Evolutionary conservation across 768 basidiomycete genomes (phyloP).

Genomic region (Amanita subjunquillea): DNA sequence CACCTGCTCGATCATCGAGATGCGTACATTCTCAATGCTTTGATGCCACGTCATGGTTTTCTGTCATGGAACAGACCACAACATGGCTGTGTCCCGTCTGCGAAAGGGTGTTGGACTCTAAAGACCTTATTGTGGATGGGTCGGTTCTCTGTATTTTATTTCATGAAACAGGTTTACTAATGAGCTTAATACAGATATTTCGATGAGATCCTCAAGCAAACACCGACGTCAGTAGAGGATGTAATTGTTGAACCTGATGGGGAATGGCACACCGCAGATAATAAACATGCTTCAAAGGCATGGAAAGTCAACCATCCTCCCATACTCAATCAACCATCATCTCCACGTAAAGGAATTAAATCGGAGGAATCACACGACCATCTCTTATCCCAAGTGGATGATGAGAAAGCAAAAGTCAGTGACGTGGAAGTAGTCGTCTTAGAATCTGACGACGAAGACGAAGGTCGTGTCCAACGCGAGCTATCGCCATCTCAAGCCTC

Average conservation of each 20-base stretch:
- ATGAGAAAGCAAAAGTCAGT: conserved; percentile 34
- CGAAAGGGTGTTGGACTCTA: conserved; percentile 63
- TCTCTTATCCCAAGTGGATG: conserved; percentile 14
- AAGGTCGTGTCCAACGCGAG: conserved; percentile 66
- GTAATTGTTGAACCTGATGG: conserved; percentile 92
- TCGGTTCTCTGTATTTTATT: conserved; percentile 22
- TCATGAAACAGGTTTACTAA: not conserved
- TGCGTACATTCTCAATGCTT: conserved; percentile 95
- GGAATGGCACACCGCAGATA: conserved; percentile 90
- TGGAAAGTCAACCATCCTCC: conserved; percentile 58
- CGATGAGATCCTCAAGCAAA: conserved; percentile 69
- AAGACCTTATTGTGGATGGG: conserved; percentile 91
- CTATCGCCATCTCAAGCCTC: conserved; percentile 55
- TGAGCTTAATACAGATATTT: conserved; percentile 58
- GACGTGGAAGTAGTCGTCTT: conserved; percentile 53
- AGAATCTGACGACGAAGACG: conserved; percentile 74
- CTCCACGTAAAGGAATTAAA: conserved; percentile 23
- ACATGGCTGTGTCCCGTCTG: conserved; percentile 95
- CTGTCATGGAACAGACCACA: conserved; percentile 92
- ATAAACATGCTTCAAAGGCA: conserved; percentile 63
- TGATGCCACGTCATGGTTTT: conserved; percentile 90
- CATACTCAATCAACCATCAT: conserved; percentile 13
- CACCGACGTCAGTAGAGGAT: conserved; percentile 77
- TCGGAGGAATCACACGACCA: conserved; percentile 11
- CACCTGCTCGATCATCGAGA: conserved; percentile 76